Percentiles rank a stretch among this genome's conserved stretches.
Evolutionary conservation across 306 rosid genomes (phyloP).

Genomic region (Psophocarpus tetragonolobus): DNA sequence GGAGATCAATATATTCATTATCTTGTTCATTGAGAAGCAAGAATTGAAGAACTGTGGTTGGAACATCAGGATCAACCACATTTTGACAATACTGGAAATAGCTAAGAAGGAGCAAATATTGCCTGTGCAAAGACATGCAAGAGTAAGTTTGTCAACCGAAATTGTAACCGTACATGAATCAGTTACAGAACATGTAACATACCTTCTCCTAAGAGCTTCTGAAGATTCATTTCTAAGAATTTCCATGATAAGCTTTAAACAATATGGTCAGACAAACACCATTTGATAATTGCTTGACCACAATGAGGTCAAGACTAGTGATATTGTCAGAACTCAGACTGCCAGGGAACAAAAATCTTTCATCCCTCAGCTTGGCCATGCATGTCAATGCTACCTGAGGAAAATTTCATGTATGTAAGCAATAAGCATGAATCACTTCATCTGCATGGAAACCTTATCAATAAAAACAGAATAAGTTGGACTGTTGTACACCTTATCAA

Average conservation of each 20-base stretch:
- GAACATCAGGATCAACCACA: conserved; percentile 89
- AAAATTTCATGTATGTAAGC: conserved; percentile 27
- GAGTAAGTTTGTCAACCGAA: conserved; percentile 48
- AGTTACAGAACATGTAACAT: conserved; percentile 31
- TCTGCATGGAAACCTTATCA: background rate
- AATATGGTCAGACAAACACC: conserved; percentile 92
- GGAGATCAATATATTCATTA: conserved; percentile 83
- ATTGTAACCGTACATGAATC: conserved; percentile 18
- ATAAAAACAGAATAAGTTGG: conserved; percentile 17
- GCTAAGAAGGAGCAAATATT: conserved; percentile 92
- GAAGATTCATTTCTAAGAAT: conserved; percentile 89
- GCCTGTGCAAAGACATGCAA: conserved; percentile 58
- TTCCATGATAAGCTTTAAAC: conserved; percentile 79
- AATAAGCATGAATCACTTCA: conserved; percentile 17
- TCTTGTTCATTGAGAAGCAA: conserved; percentile 81
- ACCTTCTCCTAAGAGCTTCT: conserved; percentile 96
- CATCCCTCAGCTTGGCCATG: conserved; percentile 96
- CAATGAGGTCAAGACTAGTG: conserved; percentile 79
- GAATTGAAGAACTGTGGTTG: conserved; percentile 80
- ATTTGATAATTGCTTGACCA: conserved; percentile 82
- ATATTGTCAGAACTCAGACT: conserved; percentile 73
- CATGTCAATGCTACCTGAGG: conserved; percentile 88
- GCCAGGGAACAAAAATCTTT: conserved; percentile 82
- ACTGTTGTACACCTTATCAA: conserved; percentile 22
- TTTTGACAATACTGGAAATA: conserved; percentile 94